Base-by-base conservation (phyloP, 345 rosid genomes). In the Eucalyptus cloeziana region DNA sequence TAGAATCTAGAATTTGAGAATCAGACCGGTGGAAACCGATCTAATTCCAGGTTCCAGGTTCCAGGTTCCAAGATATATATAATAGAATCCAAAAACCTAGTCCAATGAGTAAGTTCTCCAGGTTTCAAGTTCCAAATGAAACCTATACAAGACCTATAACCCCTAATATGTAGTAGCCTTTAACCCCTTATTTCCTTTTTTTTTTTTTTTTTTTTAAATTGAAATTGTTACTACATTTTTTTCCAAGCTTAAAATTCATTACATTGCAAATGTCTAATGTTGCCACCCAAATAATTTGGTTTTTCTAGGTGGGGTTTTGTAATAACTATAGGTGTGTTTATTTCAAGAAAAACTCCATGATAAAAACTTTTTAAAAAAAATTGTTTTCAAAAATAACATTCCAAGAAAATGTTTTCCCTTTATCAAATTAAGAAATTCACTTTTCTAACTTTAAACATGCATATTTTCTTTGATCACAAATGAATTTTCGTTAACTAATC, bases 1-100 rank as follows among this genome's bases (percentile, higher is more conserved):
- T 19, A 52, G 3, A 52, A 52, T 52, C 10, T 52, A 1, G 25
- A 52, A 52, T 52, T 21, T 52, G 58, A 52, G 0, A 52, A 52
- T 21, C 5, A 1, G 25, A 21, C 1, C 10, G 0, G 2, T 52
- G 5, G 21, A 24, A 52, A 52, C 58, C 25, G 21, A 0, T 52
- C 58, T 52, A 21, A 52, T 52, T 52, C 25, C 5, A 21, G 0
- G 58, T 5, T 52, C 25, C 5, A 21, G 0, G 58, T 5, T 52
- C 22, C 0, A 51, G 4, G 22, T 51, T 16, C 1, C 21, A 16
- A 51, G 54, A 50, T 50, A 16, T 51, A 16, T 16, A 51, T 1
- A 21, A 51, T 51, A 51, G 4, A 8, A 6, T 51, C 8, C 21
- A 51, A 16, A 51, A 51, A 16, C 54, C 8, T 51, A 16, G 1